Percentiles rank a stretch among this genome's conserved stretches.
phyloP scores from a whole-genome alignment of 495 filamentous ascomycete species.

The Tuber umbilicatum region DNA sequence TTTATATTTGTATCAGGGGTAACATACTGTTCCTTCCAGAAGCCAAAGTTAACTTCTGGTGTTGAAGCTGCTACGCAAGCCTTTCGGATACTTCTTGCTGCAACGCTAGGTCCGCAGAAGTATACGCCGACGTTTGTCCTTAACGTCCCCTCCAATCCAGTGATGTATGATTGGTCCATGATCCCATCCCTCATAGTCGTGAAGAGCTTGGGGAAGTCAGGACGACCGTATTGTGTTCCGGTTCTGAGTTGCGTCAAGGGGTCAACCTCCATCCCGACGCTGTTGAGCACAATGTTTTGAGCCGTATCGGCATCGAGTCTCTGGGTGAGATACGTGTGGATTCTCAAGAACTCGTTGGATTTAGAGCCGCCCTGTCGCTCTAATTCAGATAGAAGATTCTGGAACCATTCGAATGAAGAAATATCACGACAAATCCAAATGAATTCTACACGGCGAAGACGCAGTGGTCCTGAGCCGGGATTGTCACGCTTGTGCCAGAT shows the following conservation, averaged over 20 bases:
- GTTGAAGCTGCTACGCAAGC: slow-evolving; percentile 65
- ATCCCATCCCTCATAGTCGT: slow-evolving; percentile 81
- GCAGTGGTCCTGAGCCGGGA: slow-evolving; percentile 65
- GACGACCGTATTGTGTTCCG: slow-evolving; percentile 90
- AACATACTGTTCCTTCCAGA: slow-evolving; percentile 88
- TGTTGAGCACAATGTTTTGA: slow-evolving; percentile 94
- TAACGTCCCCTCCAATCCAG: slow-evolving; percentile 64
- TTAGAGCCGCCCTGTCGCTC: slow-evolving; percentile 69
- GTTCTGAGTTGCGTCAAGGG: slow-evolving; percentile 84
- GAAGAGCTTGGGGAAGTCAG: slow-evolving; percentile 81
- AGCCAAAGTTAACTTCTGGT: slow-evolving; percentile 81
- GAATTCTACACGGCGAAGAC: slow-evolving; percentile 92
- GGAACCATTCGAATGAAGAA: slow-evolving; percentile 97
- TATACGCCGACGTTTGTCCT: slow-evolving; percentile 91
- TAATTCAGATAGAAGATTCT: slow-evolving; percentile 83
- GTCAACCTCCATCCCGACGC: slow-evolving; percentile 76
- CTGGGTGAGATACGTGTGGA: slow-evolving; percentile 97
- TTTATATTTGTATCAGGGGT: slow-evolving; percentile 16
- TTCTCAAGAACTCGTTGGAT: slow-evolving; percentile 83
- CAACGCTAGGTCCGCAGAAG: slow-evolving; percentile 83
- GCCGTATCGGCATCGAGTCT: slow-evolving; percentile 82
- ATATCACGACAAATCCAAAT: slow-evolving; percentile 99
- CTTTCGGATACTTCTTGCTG: slow-evolving; percentile 75
- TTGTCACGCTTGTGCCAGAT: slow-evolving; percentile 87
- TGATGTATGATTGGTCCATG: slow-evolving; percentile 72